phyloP scores from a whole-genome alignment of 371 early-diverging fungal genomes.

The Coemansia sp. region DNA sequence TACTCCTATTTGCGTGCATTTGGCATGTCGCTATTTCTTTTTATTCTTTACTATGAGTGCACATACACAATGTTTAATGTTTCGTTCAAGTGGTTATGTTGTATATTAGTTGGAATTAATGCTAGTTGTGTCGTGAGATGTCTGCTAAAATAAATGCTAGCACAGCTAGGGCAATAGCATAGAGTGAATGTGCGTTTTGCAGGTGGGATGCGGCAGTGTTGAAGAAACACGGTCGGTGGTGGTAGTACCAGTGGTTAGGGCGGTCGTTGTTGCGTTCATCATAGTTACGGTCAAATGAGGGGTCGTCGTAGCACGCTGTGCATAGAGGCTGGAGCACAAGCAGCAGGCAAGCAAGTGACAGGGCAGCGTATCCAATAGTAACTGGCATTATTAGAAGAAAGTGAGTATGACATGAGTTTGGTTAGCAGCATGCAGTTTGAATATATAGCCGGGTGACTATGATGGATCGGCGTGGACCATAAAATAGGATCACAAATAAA shows the following conservation, averaged over 20 bases:
- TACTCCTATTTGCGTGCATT: no score
- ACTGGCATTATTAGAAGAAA: background rate
- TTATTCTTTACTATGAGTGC: no score
- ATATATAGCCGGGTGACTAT: no score
- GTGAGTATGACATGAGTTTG: background rate
- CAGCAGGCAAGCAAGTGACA: background rate
- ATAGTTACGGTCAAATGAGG: background rate
- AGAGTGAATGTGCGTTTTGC: background rate
- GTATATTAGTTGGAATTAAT: no score
- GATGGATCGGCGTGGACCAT: no score
- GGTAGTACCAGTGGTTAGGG: background rate
- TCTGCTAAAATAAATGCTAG: background rate
- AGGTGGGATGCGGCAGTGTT: background rate
- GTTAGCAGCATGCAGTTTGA: background rate
- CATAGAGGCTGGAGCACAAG: background rate
- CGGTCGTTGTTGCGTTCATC: background rate
- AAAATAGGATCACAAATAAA: no score
- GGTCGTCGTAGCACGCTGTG: background rate
- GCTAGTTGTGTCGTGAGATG: background rate
- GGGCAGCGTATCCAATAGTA: background rate
- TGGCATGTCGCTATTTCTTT: no score
- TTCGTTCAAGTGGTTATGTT: no score
- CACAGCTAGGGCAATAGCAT: background rate
- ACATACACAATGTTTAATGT: no score
- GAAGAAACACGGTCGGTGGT: conserved; percentile 1